Conservation (phyloP, 2,329 filamentous ascomycete species). For the Helicocarpus griseus region DNA sequence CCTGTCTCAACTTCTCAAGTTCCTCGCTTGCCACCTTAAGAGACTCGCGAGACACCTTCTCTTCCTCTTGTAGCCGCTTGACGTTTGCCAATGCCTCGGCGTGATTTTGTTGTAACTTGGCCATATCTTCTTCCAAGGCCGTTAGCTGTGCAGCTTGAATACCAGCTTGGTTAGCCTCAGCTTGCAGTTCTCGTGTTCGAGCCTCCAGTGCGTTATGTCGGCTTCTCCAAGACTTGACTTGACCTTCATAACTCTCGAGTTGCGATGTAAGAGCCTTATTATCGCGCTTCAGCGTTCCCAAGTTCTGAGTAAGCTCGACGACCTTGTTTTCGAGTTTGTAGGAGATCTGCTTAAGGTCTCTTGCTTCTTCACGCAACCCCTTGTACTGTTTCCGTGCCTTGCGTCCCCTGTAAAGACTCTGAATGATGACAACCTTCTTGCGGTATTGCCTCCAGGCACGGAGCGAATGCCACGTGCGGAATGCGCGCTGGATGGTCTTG, state of each 20-base stretch:
- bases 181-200: conserved; percentile 85
- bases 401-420: conserved; percentile 87
- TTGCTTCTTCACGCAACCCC: conserved; percentile 82
- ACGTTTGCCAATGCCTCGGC: conserved; percentile 85
- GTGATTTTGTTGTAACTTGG: conserved; percentile 76
- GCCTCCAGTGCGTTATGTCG: conserved; percentile 83
- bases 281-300: conserved; percentile 85
- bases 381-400: conserved; percentile 77
- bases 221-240: conserved; percentile 93
- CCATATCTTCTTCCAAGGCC: conserved; percentile 93
- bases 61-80: conserved; percentile 90
- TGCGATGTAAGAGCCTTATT: conserved; percentile 84
- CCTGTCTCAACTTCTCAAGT: conserved; percentile 66
- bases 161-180: conserved; percentile 94
- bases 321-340: conserved; percentile 99
- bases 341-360: conserved; percentile 97
- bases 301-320: conserved; percentile 87
- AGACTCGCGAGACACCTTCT: conserved; percentile 73
- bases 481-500: conserved; percentile 78
- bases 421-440: conserved; percentile 77
- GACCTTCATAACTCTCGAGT: conserved; percentile 89
- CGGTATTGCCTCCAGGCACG: conserved; percentile 80
- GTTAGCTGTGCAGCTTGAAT: conserved; percentile 84
- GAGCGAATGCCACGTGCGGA: conserved; percentile 71
- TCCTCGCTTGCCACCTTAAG: conserved; percentile 71